These are phyloP conservation scores for Coemansia sp. DNA, from an alignment of 192 early-diverging fungal species.

Conservation along the genomic window DNA sequence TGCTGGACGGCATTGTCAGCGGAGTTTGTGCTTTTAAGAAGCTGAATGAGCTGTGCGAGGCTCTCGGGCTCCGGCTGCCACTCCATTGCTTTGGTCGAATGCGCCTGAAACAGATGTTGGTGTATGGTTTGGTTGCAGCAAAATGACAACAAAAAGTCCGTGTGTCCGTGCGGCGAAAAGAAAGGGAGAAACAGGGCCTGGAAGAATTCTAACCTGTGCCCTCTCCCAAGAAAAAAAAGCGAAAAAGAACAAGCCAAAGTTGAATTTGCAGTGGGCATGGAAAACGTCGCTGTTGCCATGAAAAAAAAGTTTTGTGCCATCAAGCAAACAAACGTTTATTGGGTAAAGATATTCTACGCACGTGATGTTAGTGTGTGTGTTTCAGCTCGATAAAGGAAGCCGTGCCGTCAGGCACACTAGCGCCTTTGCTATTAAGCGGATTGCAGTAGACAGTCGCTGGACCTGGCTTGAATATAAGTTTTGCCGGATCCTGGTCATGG, in stretches of 20 bases:
- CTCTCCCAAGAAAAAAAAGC: background rate
- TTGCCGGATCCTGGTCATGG: conserved; percentile 1
- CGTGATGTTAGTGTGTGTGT: background rate
- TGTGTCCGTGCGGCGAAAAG: background rate
- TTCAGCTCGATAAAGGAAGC: conserved; percentile 16
- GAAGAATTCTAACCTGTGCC: background rate
- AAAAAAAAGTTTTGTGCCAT: background rate
- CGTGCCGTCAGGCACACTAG: conserved; percentile 32
- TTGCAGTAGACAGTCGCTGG: conserved; percentile 44
- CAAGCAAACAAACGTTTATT: conserved; percentile 15
- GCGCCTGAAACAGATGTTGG: background rate
- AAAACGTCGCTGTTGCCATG: background rate
- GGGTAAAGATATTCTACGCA: background rate
- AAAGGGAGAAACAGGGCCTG: background rate
- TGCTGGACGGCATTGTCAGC: conserved; percentile 67
- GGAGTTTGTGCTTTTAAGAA: conserved; percentile 73
- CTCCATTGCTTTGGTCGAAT: conserved; percentile 30
- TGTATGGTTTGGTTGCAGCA: conserved; percentile 2
- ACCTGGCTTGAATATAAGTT: conserved; percentile 30
- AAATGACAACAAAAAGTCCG: conserved; percentile 7
- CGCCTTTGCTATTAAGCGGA: conserved; percentile 25
- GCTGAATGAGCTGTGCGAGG: conserved; percentile 71
- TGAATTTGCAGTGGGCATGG: background rate
- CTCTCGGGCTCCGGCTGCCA: conserved; percentile 81
- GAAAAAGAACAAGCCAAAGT: background rate